Base-by-base conservation (phyloP, 1,284 basidiomycete species). In the Ceratobasidium sp. region DNA sequence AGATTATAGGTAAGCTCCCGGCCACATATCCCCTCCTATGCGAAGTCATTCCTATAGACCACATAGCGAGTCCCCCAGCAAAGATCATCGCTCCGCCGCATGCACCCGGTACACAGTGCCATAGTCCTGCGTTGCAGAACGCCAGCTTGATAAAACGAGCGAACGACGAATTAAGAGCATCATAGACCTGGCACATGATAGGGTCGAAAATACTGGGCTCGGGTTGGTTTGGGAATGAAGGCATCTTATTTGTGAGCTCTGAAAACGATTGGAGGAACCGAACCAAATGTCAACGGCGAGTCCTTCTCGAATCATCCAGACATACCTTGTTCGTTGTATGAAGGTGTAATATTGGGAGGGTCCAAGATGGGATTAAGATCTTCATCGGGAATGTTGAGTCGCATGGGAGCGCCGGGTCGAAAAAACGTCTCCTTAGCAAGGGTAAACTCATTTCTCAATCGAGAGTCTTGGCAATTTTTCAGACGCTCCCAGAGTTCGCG, bases 351-450 rank as follows among this genome's bases (percentile, higher is more conserved):
- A 11, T 36, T 36, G 33, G 33, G 33, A 36, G 11, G 4, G 33
- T 5, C 5, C 11, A 36, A 36, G 11, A 36, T 11, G 11, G 5
- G 33, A 36, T 27, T 11, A 33, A 14, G n/a, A 21, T 23, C 23
- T 64, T 70, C 56, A 29, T 66, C 53, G 60, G 30, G 21, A 33
- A 69, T 58, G n/a, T 52, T 47, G 4, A 70, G 30, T 33, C 39
- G 52, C 62, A 66, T 30, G 19, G 59, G 25, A 23, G 56, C 47
- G 11, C 30, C 21, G 14, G 39, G 13, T 36, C 54, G 54, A 29
- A 70, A 57, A 49, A 70, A 70, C n/a, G 41, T 66, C 8, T 60
- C 25, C 27, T 66, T 70, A 53, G 69, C 58, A 21, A 52, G 50
- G 16, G 29, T 19, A 21, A 62, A 62, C 27, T 62, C 46, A 1